Base-by-base conservation (phyloP, 2,329 filamentous ascomycete genomes). In the Arthrobotrys musiformis region DNA sequence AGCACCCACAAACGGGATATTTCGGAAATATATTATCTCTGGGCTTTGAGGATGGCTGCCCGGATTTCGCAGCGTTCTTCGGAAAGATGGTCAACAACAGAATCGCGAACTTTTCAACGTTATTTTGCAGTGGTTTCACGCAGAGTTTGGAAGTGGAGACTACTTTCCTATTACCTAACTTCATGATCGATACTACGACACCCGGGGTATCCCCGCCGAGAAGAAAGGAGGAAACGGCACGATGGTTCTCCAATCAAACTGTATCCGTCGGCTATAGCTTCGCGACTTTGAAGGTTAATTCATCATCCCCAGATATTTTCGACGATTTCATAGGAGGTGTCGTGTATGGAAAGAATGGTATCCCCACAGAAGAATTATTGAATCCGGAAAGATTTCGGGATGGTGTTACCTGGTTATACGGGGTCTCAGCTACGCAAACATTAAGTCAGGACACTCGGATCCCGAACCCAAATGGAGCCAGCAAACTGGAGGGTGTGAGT, bases 391-490 rank as follows among this genome's bases (percentile, higher is more conserved):
- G 3, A 19, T 17, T 77, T 15, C 15, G 78, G 0, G 56, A 79
- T 0, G 78, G 70, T 15, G 73, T 79, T 0, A 76, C 74, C 15
- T 56, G 60, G 1, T 63, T 82, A 8, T 82, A 82, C 63, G 70
- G 79, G 6, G 77, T 75, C 0, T 82, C 81, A 33, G 81, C 82
- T 73, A 80, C 81, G 0, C 82, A 82, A 46, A 80, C 80, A 0
- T 79, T 83, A 75, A 76, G 69, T 13, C 73, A 77, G 19, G 73
- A 77, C 22, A 42, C 48, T 4, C 72, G 64, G 1, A 80, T 80
- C 13, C 28, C 72, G 58, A 33, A 58, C 68, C 19, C 19, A 52
- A 3, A 66, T 70, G 52, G 48, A 7, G 28, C 40, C 13, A 24
- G 1, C 4, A 50, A 19, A 11, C 19, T 62, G 62, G 17, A 0